Evolutionary conservation across 2,329 filamentous ascomycete species (phyloP).

Genomic region (Aciculosporium take): DNA sequence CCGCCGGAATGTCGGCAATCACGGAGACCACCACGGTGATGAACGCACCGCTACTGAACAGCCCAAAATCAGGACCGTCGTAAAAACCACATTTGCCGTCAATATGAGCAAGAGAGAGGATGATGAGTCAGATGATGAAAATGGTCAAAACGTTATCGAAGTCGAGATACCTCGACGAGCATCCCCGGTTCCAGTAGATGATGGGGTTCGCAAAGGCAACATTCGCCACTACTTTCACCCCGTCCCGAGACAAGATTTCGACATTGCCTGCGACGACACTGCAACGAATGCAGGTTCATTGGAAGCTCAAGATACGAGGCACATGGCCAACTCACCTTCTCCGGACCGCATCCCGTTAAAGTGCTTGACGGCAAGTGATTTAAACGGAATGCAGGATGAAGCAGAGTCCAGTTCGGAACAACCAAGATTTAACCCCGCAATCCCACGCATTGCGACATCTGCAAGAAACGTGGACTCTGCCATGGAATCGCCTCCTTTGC

Average conservation of each 20-base stretch:
- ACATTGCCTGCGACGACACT: conserved; percentile 22
- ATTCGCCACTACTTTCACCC: conserved; percentile 20
- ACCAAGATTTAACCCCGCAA: neutral
- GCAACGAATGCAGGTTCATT: conserved; percentile 10
- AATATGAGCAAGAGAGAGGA: conserved; percentile 20
- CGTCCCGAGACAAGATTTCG: conserved; percentile 12
- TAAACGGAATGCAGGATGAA: conserved; percentile 11
- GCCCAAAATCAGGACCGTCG: conserved; percentile 4
- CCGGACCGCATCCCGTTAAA: conserved; percentile 8
- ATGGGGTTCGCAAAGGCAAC: conserved; percentile 7
- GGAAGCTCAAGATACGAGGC: neutral
- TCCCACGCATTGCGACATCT: neutral
- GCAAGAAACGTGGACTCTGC: neutral
- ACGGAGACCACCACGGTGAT: neutral
- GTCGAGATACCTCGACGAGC: conserved; percentile 13
- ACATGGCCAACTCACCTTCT: neutral
- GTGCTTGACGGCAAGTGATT: conserved; percentile 7
- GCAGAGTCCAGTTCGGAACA: conserved; percentile 6
- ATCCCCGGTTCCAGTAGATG: neutral
- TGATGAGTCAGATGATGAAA: conserved; percentile 16
- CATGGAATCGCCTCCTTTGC: neutral
- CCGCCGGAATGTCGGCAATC: neutral
- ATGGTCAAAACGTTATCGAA: conserved; percentile 9
- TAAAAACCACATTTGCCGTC: conserved; percentile 18
- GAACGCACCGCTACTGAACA: neutral